Evolutionary conservation across 257 asterid species (phyloP).

Genomic region (Forsythia suspensa): DNA sequence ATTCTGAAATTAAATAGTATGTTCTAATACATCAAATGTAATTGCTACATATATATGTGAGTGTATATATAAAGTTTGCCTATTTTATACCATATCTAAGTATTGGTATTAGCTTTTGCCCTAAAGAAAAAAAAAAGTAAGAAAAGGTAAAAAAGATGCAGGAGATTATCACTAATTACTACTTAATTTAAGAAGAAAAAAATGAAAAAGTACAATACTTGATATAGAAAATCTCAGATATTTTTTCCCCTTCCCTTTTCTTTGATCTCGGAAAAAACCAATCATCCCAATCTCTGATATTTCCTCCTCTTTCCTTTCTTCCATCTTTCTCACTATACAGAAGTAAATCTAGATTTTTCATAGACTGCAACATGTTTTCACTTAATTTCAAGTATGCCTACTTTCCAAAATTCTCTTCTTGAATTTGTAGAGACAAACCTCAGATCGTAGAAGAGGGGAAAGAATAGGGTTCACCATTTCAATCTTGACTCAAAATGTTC

Average conservation of each 20-base stretch:
- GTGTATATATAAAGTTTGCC: too few species aligned
- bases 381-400: neutral
- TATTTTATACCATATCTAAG: neutral
- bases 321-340: neutral
- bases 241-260: neutral
- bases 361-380: neutral
- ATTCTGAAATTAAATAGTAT: too few species aligned
- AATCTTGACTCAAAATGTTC: constrained; percentile 37
- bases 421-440: neutral
- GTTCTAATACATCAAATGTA: too few species aligned
- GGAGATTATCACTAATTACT: neutral
- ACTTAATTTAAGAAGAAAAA: too few species aligned
- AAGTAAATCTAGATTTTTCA: neutral
- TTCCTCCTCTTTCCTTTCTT: neutral
- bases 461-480: neutral
- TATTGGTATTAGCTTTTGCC: neutral
- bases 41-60: too few species aligned
- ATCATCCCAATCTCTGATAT: too few species aligned
- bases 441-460: neutral
- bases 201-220: neutral
- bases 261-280: too few species aligned
- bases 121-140: neutral
- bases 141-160: neutral
- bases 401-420: too few species aligned
- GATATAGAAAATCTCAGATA: neutral